phyloP scores from a whole-genome alignment of 495 filamentous ascomycete genomes.

The Xylaria flabelliformis region DNA sequence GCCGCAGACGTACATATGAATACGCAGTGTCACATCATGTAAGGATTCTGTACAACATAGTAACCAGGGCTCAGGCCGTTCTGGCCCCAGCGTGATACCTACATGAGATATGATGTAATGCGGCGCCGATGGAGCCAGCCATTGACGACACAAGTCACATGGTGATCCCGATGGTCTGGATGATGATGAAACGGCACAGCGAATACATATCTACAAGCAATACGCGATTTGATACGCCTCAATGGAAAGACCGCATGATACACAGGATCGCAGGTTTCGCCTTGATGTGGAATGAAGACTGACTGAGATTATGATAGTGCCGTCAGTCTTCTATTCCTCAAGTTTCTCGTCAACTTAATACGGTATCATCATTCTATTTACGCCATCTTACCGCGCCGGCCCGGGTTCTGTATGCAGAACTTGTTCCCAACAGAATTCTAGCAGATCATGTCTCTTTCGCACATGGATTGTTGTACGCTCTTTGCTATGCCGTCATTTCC shows the following conservation, averaged over 20 bases:
- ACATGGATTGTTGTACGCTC: not conserved
- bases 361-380: not conserved
- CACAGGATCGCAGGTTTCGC: not conserved
- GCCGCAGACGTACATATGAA: conserved; percentile 1
- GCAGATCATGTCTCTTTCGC: not conserved
- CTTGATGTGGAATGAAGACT: not conserved
- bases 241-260: not conserved
- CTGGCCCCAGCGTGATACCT: not conserved
- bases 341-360: not conserved
- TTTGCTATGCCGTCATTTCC: not conserved
- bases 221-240: not conserved
- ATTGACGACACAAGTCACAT: not conserved
- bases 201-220: not conserved
- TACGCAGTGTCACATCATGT: conserved; percentile 3
- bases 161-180: not conserved
- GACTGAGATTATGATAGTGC: not conserved
- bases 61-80: not conserved
- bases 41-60: not conserved
- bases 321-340: not conserved
- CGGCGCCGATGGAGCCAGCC: not conserved
- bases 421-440: not conserved
- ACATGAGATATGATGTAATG: not conserved
- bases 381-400: not conserved
- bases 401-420: not conserved
- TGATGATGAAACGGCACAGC: not conserved